Conservation (phyloP, 2,329 filamentous ascomycete genomes). For the Aureobasidium sp. region DNA sequence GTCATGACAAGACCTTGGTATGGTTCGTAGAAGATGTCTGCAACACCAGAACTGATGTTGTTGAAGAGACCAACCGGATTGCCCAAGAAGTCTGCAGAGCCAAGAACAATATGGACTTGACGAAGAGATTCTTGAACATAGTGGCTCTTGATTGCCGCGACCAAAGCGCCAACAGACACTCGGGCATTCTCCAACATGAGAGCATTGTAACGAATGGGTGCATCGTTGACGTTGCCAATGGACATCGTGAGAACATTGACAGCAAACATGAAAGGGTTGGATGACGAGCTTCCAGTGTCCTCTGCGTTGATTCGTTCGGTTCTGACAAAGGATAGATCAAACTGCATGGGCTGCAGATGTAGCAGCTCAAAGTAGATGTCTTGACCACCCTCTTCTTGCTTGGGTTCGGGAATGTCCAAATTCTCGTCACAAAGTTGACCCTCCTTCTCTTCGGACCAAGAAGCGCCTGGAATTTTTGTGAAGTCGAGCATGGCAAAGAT, state of each 20-base stretch:
- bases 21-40: constrained; percentile 98
- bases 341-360: constrained; percentile 96
- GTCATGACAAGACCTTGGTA: constrained; percentile 97
- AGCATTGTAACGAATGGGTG: constrained; percentile 86
- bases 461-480: constrained; percentile 82
- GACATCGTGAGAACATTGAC: constrained; percentile 99
- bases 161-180: constrained; percentile 75
- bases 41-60: constrained; percentile 93
- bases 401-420: constrained; percentile 87
- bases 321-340: constrained; percentile 93
- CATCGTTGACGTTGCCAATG: constrained; percentile 97
- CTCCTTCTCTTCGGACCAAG: constrained; percentile 76
- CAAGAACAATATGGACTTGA: constrained; percentile 94
- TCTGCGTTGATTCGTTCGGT: constrained; percentile 95
- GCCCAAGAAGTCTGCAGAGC: constrained; percentile 93
- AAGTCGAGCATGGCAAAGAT: constrained; percentile 95
- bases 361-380: constrained; percentile 98
- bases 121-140: constrained; percentile 95
- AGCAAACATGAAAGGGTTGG: constrained; percentile 96
- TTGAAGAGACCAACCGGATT: constrained; percentile 98
- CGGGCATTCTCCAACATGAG: constrained; percentile 92
- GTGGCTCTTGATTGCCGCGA: constrained; percentile 83
- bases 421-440: constrained; percentile 83
- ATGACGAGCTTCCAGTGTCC: constrained; percentile 75
- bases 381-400: constrained; percentile 73